Evolutionary conservation across 2,329 filamentous ascomycete species (phyloP), one percentile per base, ranked within the genome.

Genomic region (Paecilomyces variotii): DNA sequence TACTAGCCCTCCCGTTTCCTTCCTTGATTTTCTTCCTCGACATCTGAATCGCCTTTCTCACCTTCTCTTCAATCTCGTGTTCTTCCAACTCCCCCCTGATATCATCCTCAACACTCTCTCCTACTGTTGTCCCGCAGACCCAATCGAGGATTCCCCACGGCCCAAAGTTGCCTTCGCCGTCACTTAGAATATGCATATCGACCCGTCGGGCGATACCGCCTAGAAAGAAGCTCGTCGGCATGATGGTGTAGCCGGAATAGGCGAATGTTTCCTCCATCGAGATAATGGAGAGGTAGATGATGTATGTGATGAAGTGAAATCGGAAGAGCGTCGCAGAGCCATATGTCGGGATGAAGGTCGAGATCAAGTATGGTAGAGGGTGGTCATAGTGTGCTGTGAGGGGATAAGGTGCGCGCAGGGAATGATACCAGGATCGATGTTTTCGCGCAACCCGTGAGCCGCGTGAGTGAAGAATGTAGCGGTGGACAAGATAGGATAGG

Each of bases 401-500:
- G 14, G 83, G 82, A 66, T 80, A 85, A 0, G 83, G 82, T 11
- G 79, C 70, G 25, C 64, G 66, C 52, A 85, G 69, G 51, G 74
- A 75, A 65, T 87, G 84, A 59, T 85, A 83, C 84, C 84, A 86
- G 34, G 67, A 65, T 24, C 73, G 61, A 65, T 87, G 84, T 68
- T 74, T 62, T 34, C 62, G 78, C 72, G 74, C 90, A 85, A 66
- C 76, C 76, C 68, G 78, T 80, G 56, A 65, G 55, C 54, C 67
- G 60, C 69, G 84, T 78, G 55, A 80, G 74, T 96, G 91, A 7
- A 96, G 80, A 27, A 87, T 60, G 67, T 83, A 82, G 56, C 88
- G 86, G 74, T 96, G 91, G 64, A 90, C 80, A 65, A 85, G 82
- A 71, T 95, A 96, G 59, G 64, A 60, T 3, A 72, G 53, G 32